Conservation (phyloP, 345 rosid species). For the Clausena lansium region DNA sequence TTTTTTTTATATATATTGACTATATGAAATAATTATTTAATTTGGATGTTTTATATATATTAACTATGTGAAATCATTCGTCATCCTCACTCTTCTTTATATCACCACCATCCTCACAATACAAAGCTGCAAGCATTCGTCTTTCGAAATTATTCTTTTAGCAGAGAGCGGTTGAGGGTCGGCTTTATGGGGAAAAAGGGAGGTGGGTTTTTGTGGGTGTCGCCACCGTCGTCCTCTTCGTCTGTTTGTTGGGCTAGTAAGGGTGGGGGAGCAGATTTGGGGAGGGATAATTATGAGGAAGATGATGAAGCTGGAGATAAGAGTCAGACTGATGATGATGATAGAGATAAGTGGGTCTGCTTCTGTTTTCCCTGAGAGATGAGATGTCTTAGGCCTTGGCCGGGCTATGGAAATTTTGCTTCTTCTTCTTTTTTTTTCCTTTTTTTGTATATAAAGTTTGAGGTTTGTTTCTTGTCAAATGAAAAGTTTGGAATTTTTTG, state of each 20-base stretch:
- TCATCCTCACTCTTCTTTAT: constrained; percentile 28
- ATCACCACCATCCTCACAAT: constrained; percentile 23
- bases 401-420: constrained; percentile 80
- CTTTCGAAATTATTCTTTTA: constrained; percentile 17
- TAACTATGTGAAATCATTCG: too few species aligned
- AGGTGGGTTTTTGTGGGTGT: constrained; percentile 27
- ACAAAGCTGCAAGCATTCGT: constrained; percentile 3
- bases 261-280: constrained; percentile 31
- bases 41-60: too few species aligned
- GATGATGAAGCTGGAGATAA: constrained; percentile 39
- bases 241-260: constrained; percentile 25
- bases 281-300: constrained; percentile 29
- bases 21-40: too few species aligned
- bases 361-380: constrained; percentile 61
- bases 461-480: neutral
- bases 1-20: too few species aligned
- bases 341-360: constrained; percentile 16
- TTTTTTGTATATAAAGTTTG: neutral
- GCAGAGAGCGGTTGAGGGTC: constrained; percentile 19
- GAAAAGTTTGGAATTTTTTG: too few species aligned
- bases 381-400: constrained; percentile 95
- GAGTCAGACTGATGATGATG: constrained; percentile 33
- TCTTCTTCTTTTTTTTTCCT: neutral
- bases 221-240: neutral
- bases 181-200: constrained; percentile 36